A percentile compares a stretch with the other conserved stretches of the same genome.
Evolutionary conservation across 2,329 filamentous ascomycete genomes (phyloP).

Genomic region (Aspergillus hortae): DNA sequence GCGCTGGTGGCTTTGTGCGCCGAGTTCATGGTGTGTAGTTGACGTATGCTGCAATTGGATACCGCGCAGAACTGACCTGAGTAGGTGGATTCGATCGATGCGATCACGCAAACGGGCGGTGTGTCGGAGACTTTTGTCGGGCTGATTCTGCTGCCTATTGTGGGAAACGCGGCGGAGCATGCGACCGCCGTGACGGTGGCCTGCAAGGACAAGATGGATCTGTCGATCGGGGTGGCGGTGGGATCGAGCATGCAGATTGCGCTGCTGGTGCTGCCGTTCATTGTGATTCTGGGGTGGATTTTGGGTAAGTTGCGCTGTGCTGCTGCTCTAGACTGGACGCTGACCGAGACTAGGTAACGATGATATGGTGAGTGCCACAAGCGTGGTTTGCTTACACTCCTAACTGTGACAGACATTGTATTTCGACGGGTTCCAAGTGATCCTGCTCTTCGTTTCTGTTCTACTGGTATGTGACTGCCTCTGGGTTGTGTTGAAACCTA

Average conservation of each 20-base stretch:
- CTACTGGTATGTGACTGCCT: constrained; percentile 32
- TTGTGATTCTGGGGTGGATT: constrained; percentile 61
- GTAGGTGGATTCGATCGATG: constrained; percentile 53
- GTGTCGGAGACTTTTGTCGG: constrained; percentile 61
- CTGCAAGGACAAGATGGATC: constrained; percentile 65
- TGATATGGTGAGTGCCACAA: constrained; percentile 47
- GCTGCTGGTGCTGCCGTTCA: constrained; percentile 58
- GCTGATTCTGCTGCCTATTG: constrained; percentile 62
- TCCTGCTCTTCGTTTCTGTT: constrained; percentile 56
- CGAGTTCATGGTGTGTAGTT: constrained; percentile 55
- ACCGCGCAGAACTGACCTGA: not conserved
- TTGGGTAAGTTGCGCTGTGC: constrained; percentile 35
- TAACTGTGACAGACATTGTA: constrained; percentile 55
- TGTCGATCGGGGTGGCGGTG: constrained; percentile 64
- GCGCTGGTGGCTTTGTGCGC: constrained; percentile 76
- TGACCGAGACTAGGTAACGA: constrained; percentile 40
- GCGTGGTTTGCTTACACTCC: constrained; percentile 5
- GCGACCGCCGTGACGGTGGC: constrained; percentile 61
- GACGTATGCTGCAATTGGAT: not conserved
- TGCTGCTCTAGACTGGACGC: not conserved
- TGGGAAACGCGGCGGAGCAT: constrained; percentile 65
- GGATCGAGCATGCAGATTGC: constrained; percentile 65
- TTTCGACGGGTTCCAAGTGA: constrained; percentile 86
- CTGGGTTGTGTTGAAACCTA: not conserved
- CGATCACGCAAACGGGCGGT: constrained; percentile 45